phyloP scores from a whole-genome alignment of 495 filamentous ascomycete genomes.

The Rostrohypoxylon terebratum region DNA sequence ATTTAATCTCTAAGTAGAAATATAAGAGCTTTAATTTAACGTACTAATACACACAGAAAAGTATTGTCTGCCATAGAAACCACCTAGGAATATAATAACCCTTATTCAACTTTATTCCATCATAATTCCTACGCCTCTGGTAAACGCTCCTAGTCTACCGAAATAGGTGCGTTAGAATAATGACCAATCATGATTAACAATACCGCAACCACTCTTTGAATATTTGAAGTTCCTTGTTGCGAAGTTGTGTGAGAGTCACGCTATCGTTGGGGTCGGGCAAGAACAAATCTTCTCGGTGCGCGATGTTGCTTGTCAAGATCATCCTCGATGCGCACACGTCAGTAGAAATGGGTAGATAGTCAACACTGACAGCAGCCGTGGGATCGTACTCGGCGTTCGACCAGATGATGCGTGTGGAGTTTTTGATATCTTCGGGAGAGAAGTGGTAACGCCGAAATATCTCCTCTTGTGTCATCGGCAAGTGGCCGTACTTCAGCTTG shows the following conservation, averaged over 20 bases:
- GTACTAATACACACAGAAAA: too few species aligned
- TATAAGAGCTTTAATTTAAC: too few species aligned
- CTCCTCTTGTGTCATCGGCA: constrained; percentile 21
- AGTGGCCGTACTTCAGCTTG: constrained; percentile 1
- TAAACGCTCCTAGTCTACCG: too few species aligned
- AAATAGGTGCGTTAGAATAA: neutral
- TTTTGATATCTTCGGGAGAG: constrained; percentile 14
- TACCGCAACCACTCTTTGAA: constrained; percentile 24
- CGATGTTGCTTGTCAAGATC: constrained; percentile 31
- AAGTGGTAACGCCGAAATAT: constrained; percentile 19
- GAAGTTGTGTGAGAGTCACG: constrained; percentile 2
- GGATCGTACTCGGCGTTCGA: constrained; percentile 25
- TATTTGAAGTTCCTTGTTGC: constrained; percentile 26
- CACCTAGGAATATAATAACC: too few species aligned
- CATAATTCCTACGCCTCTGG: too few species aligned
- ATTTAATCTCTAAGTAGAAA: too few species aligned
- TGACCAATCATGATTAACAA: neutral
- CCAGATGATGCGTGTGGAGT: constrained; percentile 28
- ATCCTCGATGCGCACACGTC: constrained; percentile 21
- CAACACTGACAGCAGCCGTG: constrained; percentile 17
- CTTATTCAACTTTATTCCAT: too few species aligned
- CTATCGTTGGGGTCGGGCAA: constrained; percentile 10
- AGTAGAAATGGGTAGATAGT: constrained; percentile 12
- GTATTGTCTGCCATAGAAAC: too few species aligned
- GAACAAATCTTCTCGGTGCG: constrained; percentile 25